Evolutionary conservation across 2,329 filamentous ascomycete genomes (phyloP), one percentile per base, ranked within the genome.

Genomic region (Sordariomycetes sp.): DNA sequence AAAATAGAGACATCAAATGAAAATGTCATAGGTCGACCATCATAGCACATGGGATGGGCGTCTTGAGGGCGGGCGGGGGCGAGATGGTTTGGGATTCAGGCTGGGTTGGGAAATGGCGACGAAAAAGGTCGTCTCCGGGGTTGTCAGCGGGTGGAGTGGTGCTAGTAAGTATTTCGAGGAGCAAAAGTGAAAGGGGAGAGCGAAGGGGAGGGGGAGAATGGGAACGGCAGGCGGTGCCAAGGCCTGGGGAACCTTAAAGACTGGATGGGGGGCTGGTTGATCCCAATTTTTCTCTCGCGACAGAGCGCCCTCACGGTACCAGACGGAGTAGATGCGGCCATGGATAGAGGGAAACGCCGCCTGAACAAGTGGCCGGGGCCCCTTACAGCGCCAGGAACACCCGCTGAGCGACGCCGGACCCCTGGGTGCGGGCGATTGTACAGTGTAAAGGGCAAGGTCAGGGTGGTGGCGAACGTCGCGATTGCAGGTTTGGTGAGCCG

Each of bases 241-340:
- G 42, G 42, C 50, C 36, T 36, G 54, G 58, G 54, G 60, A 60
- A 60, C 60, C 61, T 61, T 61, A 63, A 61, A 39, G 36, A 39
- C 12, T 17, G 36, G 15, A 13, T 39, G 36, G 36, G 62, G 64
- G 65, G 64, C 62, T 63, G 63, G 64, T 59, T 63, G 62, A 28
- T 51, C n/a, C 54, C 54, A 34, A 56, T 50, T 51, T 56, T 56
- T 56, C 48, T 10, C 54, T 20, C 28, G 12, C 48, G n/a, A 36
- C 42, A 22, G 42, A 48, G 42, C 42, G 13, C 4, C 6, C 15
- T 20, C 10, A 8, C 10, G 42, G n/a, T 22, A 50, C 39, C 39
- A 39, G 24, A 39, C 24, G 39, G 8, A 8, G 10, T 22, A 4
- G 8, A 17, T 10, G 42, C 20, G n/a, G 12, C 42, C n/a, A n/a